Evolutionary conservation across 768 basidiomycete genomes (phyloP), one percentile per base, ranked within the genome.

Genomic region (Rhodotorula taiwanensis): DNA sequence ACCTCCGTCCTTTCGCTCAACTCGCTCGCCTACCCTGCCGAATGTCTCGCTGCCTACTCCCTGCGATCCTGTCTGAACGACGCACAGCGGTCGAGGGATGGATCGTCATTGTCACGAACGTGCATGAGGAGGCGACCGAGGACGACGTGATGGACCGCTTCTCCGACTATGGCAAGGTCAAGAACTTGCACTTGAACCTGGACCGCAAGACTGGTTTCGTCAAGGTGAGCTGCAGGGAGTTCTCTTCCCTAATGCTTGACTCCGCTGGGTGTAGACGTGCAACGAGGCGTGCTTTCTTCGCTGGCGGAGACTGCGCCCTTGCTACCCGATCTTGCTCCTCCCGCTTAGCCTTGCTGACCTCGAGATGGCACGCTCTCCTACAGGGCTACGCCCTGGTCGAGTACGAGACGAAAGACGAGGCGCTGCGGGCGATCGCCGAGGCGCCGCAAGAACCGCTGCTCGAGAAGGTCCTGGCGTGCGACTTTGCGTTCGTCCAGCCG

Each of bases 311-410:
- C n/a, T n/a, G n/a, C n/a, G 41, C 20, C 41, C 41, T 41, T 41
- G 13, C 41, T 41, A 41, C 41, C 41, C 41, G 20, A 20, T 20
- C n/a, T n/a, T n/a, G n/a, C n/a, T n/a, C n/a, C n/a, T n/a, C n/a
- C n/a, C n/a, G n/a, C n/a, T n/a, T n/a, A n/a, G n/a, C n/a, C n/a
- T 23, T 21, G 23, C 53, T 48, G 30, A 54, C 21, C 33, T 30
- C 11, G 21, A 21, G 5, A 1, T n/a, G n/a, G n/a, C n/a, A n/a
- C n/a, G n/a, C n/a, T n/a, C n/a, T n/a, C n/a, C n/a, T n/a, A n/a
- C 72, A 98, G 94, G 95, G 95, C 47, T 99, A 99, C 78, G 94
- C 93, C 7, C 79, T 99, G 58, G 89, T 99, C 54, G 95, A 99
- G 77, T 99, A 97, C 75, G 91, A 93, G 73, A 93, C 90, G 9